A percentile compares a stretch with the other conserved stretches of the same genome.
Evolutionary conservation across 345 rosid genomes (phyloP).

Genomic region (Populus ilicifolia): DNA sequence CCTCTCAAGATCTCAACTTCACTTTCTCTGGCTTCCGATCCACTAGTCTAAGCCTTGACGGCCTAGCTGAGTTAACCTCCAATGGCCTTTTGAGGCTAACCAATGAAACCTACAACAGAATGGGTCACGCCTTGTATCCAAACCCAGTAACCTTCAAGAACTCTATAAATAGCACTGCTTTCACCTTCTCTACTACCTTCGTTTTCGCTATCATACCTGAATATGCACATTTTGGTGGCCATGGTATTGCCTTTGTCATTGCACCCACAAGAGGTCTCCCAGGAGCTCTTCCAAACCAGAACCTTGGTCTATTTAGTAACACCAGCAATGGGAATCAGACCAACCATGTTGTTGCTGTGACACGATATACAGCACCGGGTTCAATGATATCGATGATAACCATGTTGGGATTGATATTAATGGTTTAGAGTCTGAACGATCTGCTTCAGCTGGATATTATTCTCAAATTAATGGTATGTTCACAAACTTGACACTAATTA

Average conservation of each 20-base stretch:
- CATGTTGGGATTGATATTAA: conserved; percentile 62
- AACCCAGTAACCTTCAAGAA: conserved; percentile 33
- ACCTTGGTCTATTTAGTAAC: conserved; percentile 44
- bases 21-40: conserved; percentile 35
- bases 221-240: conserved; percentile 25
- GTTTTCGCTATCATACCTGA: conserved; percentile 53
- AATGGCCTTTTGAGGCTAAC: conserved; percentile 45
- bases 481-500: conserved; percentile 12
- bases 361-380: conserved; percentile 36
- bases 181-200: conserved; percentile 54
- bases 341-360: conserved; percentile 56
- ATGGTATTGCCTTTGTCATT: conserved; percentile 52
- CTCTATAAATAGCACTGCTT: conserved; percentile 23
- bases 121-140: conserved; percentile 52
- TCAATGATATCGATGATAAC: conserved; percentile 43
- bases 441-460: conserved; percentile 44
- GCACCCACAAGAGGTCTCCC: conserved; percentile 47
- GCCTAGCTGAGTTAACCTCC: conserved; percentile 25
- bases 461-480: conserved; percentile 17
- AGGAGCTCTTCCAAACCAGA: conserved; percentile 29
- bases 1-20: conserved; percentile 15
- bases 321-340: conserved; percentile 33
- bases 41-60: conserved; percentile 39
- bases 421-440: conserved; percentile 30
- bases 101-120: conserved; percentile 25